These are phyloP conservation scores for Psidium guajava DNA, from an alignment of 345 rosid species.

Conservation along the genomic window DNA sequence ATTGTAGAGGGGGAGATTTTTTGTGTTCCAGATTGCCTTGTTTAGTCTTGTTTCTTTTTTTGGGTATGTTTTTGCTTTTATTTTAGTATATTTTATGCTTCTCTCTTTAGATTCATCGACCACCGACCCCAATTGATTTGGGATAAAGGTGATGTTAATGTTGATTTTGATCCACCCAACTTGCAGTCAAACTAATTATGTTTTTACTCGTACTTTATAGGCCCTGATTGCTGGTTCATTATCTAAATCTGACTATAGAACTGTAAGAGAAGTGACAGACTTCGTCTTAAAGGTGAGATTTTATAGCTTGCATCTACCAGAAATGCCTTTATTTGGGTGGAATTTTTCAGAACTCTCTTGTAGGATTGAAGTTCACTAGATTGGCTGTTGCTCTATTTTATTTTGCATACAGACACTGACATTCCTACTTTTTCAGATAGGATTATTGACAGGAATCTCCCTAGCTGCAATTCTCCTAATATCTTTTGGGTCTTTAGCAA, in stretches of 20 bases:
- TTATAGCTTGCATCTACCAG: neutral
- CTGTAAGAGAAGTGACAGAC: slow-evolving; percentile 56
- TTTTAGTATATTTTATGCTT: no score
- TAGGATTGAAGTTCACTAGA: neutral
- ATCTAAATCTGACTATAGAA: slow-evolving; percentile 55
- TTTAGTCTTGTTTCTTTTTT: no score
- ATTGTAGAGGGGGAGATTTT: no score
- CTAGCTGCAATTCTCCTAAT: slow-evolving; percentile 63
- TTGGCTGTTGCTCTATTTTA: neutral
- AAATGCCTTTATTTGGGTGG: neutral
- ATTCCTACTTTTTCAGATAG: slow-evolving; percentile 40
- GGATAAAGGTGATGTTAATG: no score
- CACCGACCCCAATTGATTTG: no score
- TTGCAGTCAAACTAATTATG: slow-evolving; percentile 3
- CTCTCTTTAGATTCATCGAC: no score
- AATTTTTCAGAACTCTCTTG: neutral
- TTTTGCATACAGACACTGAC: neutral
- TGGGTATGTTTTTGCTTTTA: no score
- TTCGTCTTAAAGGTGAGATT: slow-evolving; percentile 64
- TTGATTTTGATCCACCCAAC: neutral
- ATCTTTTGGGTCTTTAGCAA: slow-evolving; percentile 59
- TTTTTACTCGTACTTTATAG: slow-evolving; percentile 14
- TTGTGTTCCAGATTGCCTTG: no score
- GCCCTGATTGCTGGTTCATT: slow-evolving; percentile 73
- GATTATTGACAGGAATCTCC: slow-evolving; percentile 48